Evolutionary conservation across 129 eudicot species (phyloP), one percentile per base, ranked within the genome.

Genomic region (Artemisia annua): DNA sequence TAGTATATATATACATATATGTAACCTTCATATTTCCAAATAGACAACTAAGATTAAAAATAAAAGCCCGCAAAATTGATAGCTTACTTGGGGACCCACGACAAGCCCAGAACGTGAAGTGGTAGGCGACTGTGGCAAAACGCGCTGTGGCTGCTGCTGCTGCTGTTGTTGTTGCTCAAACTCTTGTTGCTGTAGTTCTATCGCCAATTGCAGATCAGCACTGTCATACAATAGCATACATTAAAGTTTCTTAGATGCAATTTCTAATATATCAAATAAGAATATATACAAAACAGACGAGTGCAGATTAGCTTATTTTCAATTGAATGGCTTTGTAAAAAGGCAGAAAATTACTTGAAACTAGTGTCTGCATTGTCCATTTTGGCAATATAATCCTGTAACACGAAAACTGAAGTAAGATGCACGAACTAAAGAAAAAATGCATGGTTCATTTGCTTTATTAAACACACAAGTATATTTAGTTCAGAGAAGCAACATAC

Each of bases 111-210:
- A 89, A 35, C 87, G 82, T 22, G 64, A 58, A 43, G 65, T 78
- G 62, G 78, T 78, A 48, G 82, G 82, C 11, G 82, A 84, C 71
- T 83, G 85, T 67, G 85, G 86, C 48, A 63, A 4, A 73, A 67
- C 74, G 3, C 82, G 91, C 58, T 67, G 86, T 63, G 71, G 83
- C 76, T 79, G 84, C 54, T 75, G 85, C 49, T 76, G 85, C 57
- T 73, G 78, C 1, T 28, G 70, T 11, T 82, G 84, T 57, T 77
- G 87, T 28, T 88, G 89, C 56, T 88, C 97, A 76, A 84, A 94
- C 79, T 94, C 98, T 81, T 90, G 97, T 44, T 90, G 95, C 71
- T 94, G 94, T 64, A 94, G 96, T 75, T 92, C 93, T 46, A 87
- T 81, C 13, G 98, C 97, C 84, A 94, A 76, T 81, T 90, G 91